These are phyloP conservation scores for Saksenaea vasiformis DNA, from an alignment of 371 early-diverging fungal genomes.

Conservation along the genomic window DNA sequence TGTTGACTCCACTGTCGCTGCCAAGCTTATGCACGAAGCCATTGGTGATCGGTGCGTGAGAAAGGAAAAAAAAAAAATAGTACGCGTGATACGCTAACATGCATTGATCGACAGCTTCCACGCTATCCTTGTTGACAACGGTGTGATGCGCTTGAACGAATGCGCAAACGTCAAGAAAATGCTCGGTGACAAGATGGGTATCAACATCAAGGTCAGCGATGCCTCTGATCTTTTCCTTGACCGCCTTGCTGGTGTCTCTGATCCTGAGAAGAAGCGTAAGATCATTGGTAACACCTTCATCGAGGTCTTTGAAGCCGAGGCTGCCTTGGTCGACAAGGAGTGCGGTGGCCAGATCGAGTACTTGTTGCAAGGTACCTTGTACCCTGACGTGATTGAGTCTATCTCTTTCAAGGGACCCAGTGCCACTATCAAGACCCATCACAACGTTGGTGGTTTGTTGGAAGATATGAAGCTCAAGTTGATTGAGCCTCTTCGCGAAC, in stretches of 20 bases:
- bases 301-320: slow-evolving; percentile 95
- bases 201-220: slow-evolving; percentile 93
- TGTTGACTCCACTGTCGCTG: slow-evolving; percentile 96
- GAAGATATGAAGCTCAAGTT: slow-evolving; percentile 96
- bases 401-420: slow-evolving; percentile 98
- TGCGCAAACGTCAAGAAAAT: slow-evolving; percentile 81
- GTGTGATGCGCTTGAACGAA: slow-evolving; percentile 97
- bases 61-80: neutral
- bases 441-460: slow-evolving; percentile 96
- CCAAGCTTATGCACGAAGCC: slow-evolving; percentile 94
- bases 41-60: slow-evolving; percentile 85
- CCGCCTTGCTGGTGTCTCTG: slow-evolving; percentile 87
- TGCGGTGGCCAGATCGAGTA: slow-evolving; percentile 83
- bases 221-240: slow-evolving; percentile 88
- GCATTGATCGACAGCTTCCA: slow-evolving; percentile 69
- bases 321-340: slow-evolving; percentile 81
- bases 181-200: slow-evolving; percentile 86
- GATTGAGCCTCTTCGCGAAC: slow-evolving; percentile 96
- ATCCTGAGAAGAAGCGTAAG: slow-evolving; percentile 97
- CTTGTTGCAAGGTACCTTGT: slow-evolving; percentile 95
- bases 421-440: slow-evolving; percentile 98
- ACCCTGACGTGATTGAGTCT: slow-evolving; percentile 98
- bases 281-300: slow-evolving; percentile 98
- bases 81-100: neutral
- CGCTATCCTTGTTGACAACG: slow-evolving; percentile 96